Evolutionary conservation across 768 basidiomycete species (phyloP), one percentile per base, ranked within the genome.

Genomic region (Tulasnella sp.): DNA sequence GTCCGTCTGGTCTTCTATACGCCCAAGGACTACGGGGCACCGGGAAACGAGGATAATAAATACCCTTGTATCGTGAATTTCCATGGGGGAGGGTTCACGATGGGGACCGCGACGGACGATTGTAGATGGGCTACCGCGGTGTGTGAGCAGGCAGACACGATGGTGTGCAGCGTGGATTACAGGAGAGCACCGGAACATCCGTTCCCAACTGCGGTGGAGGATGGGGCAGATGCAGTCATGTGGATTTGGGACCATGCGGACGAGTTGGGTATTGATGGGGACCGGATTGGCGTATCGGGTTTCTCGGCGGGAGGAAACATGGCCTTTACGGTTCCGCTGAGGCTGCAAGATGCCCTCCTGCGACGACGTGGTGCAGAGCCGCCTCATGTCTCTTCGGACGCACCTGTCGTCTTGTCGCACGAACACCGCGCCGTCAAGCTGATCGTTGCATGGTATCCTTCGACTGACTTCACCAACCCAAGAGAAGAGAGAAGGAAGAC

Each of bases 241-340:
- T 80, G 81, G 27, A 52, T 83, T 10, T 52, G 44, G 40, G 48
- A 73, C 34, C 73, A 83, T 62, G 80, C 82, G 0, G 71, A 71
- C 19, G 71, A 76, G 31, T 80, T 81, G 24, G 82, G 82, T 0
- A 81, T 84, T 34, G 82, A 84, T 77, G 24, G 56, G 0, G 62
- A 79, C 42, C 72, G 76, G 73, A 77, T 84, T 34, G 72, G 81
- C 24, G 44, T 83, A 12, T 77, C 77, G 19, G 83, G 83, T 27
- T 83, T 84, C 78, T 82, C 81, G 10, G 83, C 83, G 21, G 83
- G 83, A 71, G 83, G 81, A 21, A 84, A 82, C 75, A 78, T 83
- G 46, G 80, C 82, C 52, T 71, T 82, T 1, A 72, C 82, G 21
- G 76, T 78, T 27, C 75, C 77, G 36, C 42, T 81, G 73, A 68